Percentiles rank a stretch among this genome's conserved stretches.
These are phyloP conservation scores for Taiozyma onychis DNA, from an alignment of 1,139 yeast species.

Conservation along the genomic window DNA sequence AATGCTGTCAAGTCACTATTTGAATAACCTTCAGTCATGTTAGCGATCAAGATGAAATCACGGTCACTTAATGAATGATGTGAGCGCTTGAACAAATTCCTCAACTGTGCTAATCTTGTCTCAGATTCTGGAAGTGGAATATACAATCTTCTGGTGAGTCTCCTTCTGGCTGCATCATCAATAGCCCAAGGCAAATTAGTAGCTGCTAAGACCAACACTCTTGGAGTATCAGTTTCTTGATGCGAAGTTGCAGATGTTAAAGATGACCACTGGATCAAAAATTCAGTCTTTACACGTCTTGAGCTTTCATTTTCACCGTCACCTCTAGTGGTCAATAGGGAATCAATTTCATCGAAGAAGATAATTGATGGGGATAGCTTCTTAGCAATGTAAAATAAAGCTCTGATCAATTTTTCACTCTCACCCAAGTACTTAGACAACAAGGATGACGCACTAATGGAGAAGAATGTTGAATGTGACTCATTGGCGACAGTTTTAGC, in stretches of 20 bases:
- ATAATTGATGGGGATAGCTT: constrained; percentile 40
- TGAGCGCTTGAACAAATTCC: constrained; percentile 36
- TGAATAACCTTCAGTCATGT: constrained; percentile 51
- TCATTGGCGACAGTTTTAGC: constrained; percentile 67
- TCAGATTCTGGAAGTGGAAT: constrained; percentile 62
- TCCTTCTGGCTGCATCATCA: constrained; percentile 62
- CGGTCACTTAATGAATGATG: constrained; percentile 35
- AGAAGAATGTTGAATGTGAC: constrained; percentile 57
- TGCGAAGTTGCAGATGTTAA: constrained; percentile 50
- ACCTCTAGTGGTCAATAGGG: constrained; percentile 48
- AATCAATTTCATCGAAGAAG: constrained; percentile 59
- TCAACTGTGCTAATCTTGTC: constrained; percentile 46
- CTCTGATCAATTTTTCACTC: constrained; percentile 55
- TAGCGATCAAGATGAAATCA: constrained; percentile 43
- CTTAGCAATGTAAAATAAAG: constrained; percentile 51
- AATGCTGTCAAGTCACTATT: constrained; percentile 61
- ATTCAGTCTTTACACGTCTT: constrained; percentile 56
- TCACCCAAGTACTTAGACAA: constrained; percentile 61
- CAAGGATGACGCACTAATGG: constrained; percentile 56
- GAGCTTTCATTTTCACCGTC: constrained; percentile 44
- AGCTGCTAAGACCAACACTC: constrained; percentile 58
- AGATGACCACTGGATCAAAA: constrained; percentile 62
- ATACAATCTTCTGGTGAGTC: constrained; percentile 55
- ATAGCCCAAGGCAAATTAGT: constrained; percentile 66
- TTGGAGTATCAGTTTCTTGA: constrained; percentile 30